phyloP scores from a whole-genome alignment of 768 basidiomycete genomes.

The Gloeostereum incarnatum region DNA sequence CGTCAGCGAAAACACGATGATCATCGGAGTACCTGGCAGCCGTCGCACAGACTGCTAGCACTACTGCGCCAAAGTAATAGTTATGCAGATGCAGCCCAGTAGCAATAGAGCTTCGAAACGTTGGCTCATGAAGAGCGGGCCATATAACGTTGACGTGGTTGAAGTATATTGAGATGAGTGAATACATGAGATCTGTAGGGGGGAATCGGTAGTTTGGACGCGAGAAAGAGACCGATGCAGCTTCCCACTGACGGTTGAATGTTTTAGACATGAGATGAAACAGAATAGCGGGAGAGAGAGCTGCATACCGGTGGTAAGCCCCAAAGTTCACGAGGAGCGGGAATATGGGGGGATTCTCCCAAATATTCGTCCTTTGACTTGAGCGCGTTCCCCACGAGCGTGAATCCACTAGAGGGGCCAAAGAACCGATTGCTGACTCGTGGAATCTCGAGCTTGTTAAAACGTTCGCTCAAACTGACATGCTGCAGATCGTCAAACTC shows the following conservation, averaged over 20 bases:
- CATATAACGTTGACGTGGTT: slow-evolving; percentile 21
- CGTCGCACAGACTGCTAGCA: slow-evolving; percentile 42
- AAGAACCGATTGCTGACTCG: neutral
- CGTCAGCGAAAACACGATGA: slow-evolving; percentile 20
- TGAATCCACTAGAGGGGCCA: neutral
- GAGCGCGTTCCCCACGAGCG: neutral
- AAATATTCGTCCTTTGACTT: neutral
- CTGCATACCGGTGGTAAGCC: neutral
- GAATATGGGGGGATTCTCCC: neutral
- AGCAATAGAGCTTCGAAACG: slow-evolving; percentile 29
- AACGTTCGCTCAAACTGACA: neutral
- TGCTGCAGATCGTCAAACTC: neutral
- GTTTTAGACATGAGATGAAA: neutral
- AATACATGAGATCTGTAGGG: neutral
- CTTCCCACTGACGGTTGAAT: neutral
- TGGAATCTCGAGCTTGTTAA: neutral
- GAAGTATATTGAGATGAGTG: slow-evolving; percentile 27
- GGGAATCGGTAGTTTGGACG: neutral
- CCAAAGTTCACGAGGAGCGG: neutral
- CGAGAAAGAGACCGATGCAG: neutral
- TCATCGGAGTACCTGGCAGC: slow-evolving; percentile 34
- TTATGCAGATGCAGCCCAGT: slow-evolving; percentile 27
- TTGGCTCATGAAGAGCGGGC: slow-evolving; percentile 42
- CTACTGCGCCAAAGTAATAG: slow-evolving; percentile 27
- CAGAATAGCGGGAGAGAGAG: neutral